Evolutionary conservation across 768 basidiomycete genomes (phyloP).

Genomic region (Cubamyces sp.): DNA sequence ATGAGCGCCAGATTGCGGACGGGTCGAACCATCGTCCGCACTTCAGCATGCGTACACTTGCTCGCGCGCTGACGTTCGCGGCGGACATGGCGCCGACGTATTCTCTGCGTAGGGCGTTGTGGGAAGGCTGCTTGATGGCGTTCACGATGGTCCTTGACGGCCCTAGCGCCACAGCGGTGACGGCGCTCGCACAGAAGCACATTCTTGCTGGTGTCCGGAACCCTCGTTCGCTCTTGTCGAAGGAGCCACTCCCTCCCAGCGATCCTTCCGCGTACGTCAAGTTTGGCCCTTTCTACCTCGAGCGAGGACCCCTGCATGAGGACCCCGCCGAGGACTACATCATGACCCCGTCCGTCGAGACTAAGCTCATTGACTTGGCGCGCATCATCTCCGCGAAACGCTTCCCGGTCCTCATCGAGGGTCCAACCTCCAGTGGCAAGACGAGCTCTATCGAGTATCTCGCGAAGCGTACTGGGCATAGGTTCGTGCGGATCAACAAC

Average conservation of each 20-base stretch:
- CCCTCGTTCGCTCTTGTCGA: conserved; percentile 70
- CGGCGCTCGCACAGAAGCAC: conserved; percentile 71
- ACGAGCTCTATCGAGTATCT: conserved; percentile 97
- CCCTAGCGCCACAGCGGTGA: conserved; percentile 68
- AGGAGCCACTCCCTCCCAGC: conserved; percentile 61
- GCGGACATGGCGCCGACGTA: conserved; percentile 78
- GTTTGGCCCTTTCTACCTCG: conserved; percentile 90
- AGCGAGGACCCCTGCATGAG: conserved; percentile 69
- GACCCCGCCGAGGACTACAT: conserved; percentile 82
- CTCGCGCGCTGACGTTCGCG: conserved; percentile 89
- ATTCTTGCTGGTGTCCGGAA: conserved; percentile 83
- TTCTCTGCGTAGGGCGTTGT: conserved; percentile 82
- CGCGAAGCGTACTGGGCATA: conserved; percentile 90
- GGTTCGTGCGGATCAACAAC: conserved; percentile 97
- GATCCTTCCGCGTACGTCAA: conserved; percentile 67
- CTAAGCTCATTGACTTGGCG: conserved; percentile 92
- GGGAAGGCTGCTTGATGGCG: conserved; percentile 97
- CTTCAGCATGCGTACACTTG: conserved; percentile 95
- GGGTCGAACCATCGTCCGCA: conserved; percentile 92
- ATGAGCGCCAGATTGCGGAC: conserved; percentile 82
- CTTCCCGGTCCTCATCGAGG: conserved; percentile 96
- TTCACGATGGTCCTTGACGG: conserved; percentile 94
- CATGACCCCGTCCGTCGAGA: conserved; percentile 93
- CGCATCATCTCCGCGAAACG: conserved; percentile 85
- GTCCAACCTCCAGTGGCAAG: conserved; percentile 97